Conservation (phyloP, 2,329 filamentous ascomycete species). For the Daldinia eschscholtzii region DNA sequence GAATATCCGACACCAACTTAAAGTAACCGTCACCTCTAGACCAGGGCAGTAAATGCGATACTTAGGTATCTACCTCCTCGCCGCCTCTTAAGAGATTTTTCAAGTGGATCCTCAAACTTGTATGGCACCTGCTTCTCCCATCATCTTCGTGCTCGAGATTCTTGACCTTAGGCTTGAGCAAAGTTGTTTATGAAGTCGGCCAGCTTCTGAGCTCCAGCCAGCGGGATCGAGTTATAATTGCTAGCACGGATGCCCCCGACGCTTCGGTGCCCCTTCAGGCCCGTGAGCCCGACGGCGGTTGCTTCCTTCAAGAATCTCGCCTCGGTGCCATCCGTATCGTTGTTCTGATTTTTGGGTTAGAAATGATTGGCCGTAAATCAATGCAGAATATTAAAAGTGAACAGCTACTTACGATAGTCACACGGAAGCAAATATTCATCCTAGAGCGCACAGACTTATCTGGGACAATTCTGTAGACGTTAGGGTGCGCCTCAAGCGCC, state of each 20-base stretch:
- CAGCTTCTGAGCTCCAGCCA: slow-evolving; percentile 76
- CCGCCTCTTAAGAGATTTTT: too few species aligned
- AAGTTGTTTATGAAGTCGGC: slow-evolving; percentile 71
- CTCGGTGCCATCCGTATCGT: slow-evolving; percentile 76
- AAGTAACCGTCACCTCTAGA: neutral
- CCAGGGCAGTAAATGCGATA: neutral
- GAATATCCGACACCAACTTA: slow-evolving; percentile 21
- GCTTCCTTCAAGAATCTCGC: slow-evolving; percentile 83
- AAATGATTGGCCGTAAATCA: too few species aligned
- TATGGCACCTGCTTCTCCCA: neutral
- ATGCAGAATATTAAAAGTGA: neutral
- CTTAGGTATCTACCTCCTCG: neutral
- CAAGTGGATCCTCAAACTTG: neutral
- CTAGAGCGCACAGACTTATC: slow-evolving; percentile 80
- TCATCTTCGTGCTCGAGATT: neutral
- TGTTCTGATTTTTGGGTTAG: slow-evolving; percentile 53
- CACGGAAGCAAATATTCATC: slow-evolving; percentile 96
- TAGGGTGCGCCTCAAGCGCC: slow-evolving; percentile 78
- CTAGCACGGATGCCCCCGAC: slow-evolving; percentile 87
- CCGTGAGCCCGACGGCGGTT: slow-evolving; percentile 76
- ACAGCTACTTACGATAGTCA: slow-evolving; percentile 61
- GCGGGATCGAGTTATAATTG: slow-evolving; percentile 88
- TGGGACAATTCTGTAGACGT: slow-evolving; percentile 82
- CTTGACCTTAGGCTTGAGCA: slow-evolving; percentile 55
- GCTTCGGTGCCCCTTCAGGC: slow-evolving; percentile 88